Percentiles rank a stretch among this genome's conserved stretches.
Evolutionary conservation across 2,329 filamentous ascomycete species (phyloP).

Genomic region (Emergomyces orientalis): DNA sequence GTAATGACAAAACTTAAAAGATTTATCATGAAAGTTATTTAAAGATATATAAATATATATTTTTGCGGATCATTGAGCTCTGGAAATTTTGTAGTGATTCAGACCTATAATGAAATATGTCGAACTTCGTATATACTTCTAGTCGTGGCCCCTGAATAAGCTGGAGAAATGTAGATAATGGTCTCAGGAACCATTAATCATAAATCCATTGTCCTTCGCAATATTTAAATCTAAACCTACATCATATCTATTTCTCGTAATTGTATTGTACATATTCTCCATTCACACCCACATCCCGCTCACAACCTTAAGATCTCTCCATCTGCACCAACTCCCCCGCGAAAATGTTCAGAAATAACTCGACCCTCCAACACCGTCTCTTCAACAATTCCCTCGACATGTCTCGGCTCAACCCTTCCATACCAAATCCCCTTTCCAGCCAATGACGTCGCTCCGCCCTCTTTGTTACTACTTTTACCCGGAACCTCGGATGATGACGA

Average conservation of each 20-base stretch:
- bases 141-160: neutral
- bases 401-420: constrained; percentile 68
- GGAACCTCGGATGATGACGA: neutral
- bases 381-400: constrained; percentile 80
- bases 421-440: constrained; percentile 62
- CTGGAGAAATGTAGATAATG: neutral
- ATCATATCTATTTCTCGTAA: neutral
- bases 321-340: constrained; percentile 73
- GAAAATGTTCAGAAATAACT: constrained; percentile 69
- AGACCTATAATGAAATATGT: no score
- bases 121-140: no score
- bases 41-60: no score
- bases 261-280: neutral
- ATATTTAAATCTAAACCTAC: neutral
- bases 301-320: constrained; percentile 59
- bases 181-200: neutral
- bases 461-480: no score
- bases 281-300: neutral
- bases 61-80: no score
- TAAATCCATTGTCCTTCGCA: neutral
- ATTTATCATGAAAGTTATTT: neutral
- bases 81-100: no score
- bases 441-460: constrained; percentile 22
- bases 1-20: neutral
- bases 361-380: constrained; percentile 83